Base-by-base conservation (phyloP, 2,329 filamentous ascomycete species). In the Aspergillus phoenicis region DNA sequence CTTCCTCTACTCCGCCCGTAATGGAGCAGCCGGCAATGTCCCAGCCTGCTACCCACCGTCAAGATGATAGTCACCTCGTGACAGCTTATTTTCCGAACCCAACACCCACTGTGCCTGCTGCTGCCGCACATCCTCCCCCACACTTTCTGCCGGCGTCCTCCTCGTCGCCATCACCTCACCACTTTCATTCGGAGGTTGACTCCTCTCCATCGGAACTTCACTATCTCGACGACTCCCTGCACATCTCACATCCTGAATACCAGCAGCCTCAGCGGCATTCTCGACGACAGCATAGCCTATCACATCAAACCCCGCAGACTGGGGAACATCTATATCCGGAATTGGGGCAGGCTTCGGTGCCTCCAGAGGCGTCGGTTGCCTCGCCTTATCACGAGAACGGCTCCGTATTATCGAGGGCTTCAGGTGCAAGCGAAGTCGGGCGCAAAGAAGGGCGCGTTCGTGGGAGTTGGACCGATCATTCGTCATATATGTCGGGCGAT, bases 11-110 rank as follows among this genome's bases (percentile, higher is more conserved):
- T 61, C 59, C 60, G 58, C 61, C 66, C 62, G 64, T 62, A 61
- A 75, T 75, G 73, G 65, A 60, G 64, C 68, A 69, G 52, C 72
- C 71, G 64, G 73, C 72, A 66, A 76, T 75, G 74, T 70, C 73
- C 66, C 71, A 75, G 70, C 72, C 69, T 64, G 67, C 73, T 64
- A 70, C 69, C 65, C 74, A 74, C 58, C 70, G 70, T 61, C 71
- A 75, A 55, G 67, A 70, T 38, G 65, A 70, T 58, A 69, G 65
- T 53, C 63, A 68, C 41, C 63, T 68, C 62, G 62, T 67, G 57
- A 64, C 68, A 28, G 57, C 66, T 58, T 66, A 68, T 52, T 66
- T 65, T 53, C 64, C 52, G 55, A 59, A 62, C 59, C 47, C 68
- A 22, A 63, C 64, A 20, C 61, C 64, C 33, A 58, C 63, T 55